Percentiles rank a stretch among this genome's conserved stretches.
Evolutionary conservation across 176 grass and related monocot species (phyloP).

Genomic region (Stipa capillata): DNA sequence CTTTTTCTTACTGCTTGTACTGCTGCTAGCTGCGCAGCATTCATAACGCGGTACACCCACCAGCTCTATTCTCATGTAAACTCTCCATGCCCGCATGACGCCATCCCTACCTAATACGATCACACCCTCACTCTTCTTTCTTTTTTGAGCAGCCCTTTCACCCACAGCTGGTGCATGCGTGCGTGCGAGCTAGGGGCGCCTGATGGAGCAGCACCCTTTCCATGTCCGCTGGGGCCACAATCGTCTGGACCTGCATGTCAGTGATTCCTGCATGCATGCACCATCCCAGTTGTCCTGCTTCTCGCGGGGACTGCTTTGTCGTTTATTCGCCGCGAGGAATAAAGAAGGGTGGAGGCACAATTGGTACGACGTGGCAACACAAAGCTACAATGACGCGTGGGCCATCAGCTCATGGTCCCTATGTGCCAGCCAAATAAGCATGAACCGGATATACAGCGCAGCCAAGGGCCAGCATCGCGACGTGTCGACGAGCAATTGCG

Average conservation of each 20-base stretch:
- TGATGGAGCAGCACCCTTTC: not conserved
- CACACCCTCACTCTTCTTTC: not conserved
- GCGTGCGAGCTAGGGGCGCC: no score
- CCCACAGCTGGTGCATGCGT: not conserved
- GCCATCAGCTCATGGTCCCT: not conserved
- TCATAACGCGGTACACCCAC: not conserved
- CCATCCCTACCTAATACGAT: not conserved
- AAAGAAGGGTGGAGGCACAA: not conserved
- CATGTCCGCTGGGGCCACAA: not conserved
- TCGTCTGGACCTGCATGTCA: not conserved
- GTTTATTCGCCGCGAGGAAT: constrained; percentile 19
- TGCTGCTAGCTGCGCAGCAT: not conserved
- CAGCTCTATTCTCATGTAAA: not conserved
- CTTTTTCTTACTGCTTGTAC: not conserved
- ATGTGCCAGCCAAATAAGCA: not conserved
- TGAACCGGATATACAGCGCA: not conserved
- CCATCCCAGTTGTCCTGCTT: not conserved
- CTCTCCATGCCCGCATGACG: constrained; percentile 1
- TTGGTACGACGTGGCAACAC: not conserved
- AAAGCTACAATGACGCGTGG: not conserved
- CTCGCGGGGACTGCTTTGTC: not conserved
- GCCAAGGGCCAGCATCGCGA: not conserved
- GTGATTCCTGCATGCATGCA: not conserved
- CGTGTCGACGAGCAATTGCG: constrained; percentile 8
- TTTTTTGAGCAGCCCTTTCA: not conserved